Conservation (phyloP, 306 rosid genomes). For the Hylodesmum podocarpum region DNA sequence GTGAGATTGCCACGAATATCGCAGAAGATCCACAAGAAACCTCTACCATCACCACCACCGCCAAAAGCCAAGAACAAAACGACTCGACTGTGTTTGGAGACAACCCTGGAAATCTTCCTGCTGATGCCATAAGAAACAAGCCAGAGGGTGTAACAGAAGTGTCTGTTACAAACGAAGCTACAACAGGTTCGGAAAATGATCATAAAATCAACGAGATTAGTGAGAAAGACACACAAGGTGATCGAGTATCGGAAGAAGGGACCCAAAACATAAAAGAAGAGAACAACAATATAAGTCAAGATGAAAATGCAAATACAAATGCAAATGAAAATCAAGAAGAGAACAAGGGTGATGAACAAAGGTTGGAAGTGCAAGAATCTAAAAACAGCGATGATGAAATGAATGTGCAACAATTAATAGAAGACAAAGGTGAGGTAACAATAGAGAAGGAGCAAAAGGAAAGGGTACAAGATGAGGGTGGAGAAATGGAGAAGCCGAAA, state of each 20-base stretch:
- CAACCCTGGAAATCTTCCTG: slow-evolving; percentile 75
- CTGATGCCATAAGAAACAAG: slow-evolving; percentile 64
- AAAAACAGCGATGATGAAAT: slow-evolving; percentile 20
- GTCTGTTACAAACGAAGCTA: background rate
- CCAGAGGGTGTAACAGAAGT: too few species aligned
- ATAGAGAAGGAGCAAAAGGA: background rate
- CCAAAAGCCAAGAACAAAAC: slow-evolving; percentile 23
- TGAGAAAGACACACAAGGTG: background rate
- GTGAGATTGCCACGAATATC: background rate
- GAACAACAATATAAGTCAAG: background rate
- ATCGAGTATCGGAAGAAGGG: background rate
- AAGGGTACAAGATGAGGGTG: background rate
- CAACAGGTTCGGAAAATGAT: background rate
- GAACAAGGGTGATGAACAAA: background rate
- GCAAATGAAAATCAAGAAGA: slow-evolving; percentile 17
- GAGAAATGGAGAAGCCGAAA: slow-evolving; percentile 18
- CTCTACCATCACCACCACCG: too few species aligned
- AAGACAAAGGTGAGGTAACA: slow-evolving; percentile 29
- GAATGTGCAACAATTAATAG: slow-evolving; percentile 16
- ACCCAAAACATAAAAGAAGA: slow-evolving; percentile 25
- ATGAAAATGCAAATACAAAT: background rate
- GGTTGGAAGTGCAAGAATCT: slow-evolving; percentile 19
- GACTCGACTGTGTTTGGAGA: slow-evolving; percentile 48
- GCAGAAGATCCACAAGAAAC: background rate
- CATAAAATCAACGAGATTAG: slow-evolving; percentile 19